Percentiles rank a stretch among this genome's conserved stretches.
These are phyloP conservation scores for Termitomyces titanicus DNA, from an alignment of 768 basidiomycete genomes.

Conservation along the genomic window DNA sequence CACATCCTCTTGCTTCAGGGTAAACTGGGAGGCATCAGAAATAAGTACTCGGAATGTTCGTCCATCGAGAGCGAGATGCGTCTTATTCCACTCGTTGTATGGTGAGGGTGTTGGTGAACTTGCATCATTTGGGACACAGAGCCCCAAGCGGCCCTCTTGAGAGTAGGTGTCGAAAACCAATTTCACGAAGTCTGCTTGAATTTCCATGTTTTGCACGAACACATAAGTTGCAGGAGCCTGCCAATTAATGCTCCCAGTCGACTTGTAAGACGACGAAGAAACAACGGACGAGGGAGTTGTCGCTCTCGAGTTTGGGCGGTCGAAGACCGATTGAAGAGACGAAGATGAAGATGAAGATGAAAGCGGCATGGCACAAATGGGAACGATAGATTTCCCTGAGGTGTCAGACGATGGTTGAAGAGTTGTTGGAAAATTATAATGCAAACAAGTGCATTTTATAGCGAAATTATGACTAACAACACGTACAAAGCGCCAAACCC, in stretches of 20 bases:
- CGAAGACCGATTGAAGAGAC: constrained; percentile 28
- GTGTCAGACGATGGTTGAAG: neutral
- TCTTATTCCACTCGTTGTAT: constrained; percentile 5
- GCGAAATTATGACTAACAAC: constrained; percentile 15
- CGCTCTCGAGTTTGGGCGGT: constrained; percentile 29
- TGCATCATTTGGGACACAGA: constrained; percentile 5
- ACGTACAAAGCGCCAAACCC: constrained; percentile 19
- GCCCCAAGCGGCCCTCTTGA: constrained; percentile 23
- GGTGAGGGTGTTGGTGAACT: neutral
- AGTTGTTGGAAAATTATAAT: constrained; percentile 5
- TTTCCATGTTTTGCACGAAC: constrained; percentile 17
- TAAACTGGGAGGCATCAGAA: neutral
- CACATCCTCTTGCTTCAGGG: neutral
- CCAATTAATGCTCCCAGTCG: constrained; percentile 17
- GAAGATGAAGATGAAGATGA: constrained; percentile 28
- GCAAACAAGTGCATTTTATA: constrained; percentile 26
- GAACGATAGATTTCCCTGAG: neutral
- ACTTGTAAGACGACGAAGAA: constrained; percentile 1
- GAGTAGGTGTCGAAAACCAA: constrained; percentile 31
- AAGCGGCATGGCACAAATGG: constrained; percentile 8
- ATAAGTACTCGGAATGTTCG: constrained; percentile 1
- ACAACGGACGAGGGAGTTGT: constrained; percentile 27
- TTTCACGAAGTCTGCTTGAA: constrained; percentile 20
- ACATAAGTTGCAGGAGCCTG: constrained; percentile 19
- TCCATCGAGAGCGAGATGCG: neutral